These are phyloP conservation scores for Infundibulicybe gibba DNA, from an alignment of 768 basidiomycete genomes.

Conservation along the genomic window DNA sequence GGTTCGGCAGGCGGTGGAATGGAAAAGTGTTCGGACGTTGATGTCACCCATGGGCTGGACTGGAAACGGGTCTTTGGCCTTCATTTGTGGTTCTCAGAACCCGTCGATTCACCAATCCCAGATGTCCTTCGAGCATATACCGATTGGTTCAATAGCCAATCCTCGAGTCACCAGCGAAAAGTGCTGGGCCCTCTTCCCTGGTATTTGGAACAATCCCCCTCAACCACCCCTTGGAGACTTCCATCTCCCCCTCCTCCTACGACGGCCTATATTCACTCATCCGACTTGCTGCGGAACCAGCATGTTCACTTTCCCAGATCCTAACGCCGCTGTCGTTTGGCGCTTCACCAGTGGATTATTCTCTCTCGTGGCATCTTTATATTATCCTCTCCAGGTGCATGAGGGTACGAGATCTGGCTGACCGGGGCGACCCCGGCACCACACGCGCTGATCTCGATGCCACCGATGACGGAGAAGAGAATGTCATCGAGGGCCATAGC, in stretches of 20 bases:
- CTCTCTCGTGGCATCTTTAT: constrained; percentile 92
- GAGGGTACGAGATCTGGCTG: constrained; percentile 83
- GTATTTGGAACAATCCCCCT: constrained; percentile 28
- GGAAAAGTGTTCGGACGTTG: constrained; percentile 50
- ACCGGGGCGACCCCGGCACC: constrained; percentile 52
- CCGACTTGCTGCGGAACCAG: constrained; percentile 69
- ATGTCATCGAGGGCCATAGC: constrained; percentile 68
- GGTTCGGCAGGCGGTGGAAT: constrained; percentile 49
- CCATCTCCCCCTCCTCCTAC: constrained; percentile 35
- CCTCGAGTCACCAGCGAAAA: constrained; percentile 24
- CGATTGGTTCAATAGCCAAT: constrained; percentile 29
- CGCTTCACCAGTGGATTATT: constrained; percentile 72
- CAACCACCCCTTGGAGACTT: constrained; percentile 33
- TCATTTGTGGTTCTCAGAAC: constrained; percentile 83
- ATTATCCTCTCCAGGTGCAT: constrained; percentile 82
- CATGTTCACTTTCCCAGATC: constrained; percentile 63
- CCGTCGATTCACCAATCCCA: constrained; percentile 65
- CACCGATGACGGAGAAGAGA: constrained; percentile 39
- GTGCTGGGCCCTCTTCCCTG: constrained; percentile 58
- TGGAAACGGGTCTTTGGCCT: constrained; percentile 95
- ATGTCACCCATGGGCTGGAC: constrained; percentile 72
- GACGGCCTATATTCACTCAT: constrained; percentile 86
- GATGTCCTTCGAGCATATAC: constrained; percentile 68
- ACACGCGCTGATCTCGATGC: constrained; percentile 21
- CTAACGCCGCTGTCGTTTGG: constrained; percentile 74